Percentiles rank a stretch among this genome's conserved stretches.
Evolutionary conservation across 192 early-diverging fungal genomes (phyloP).

Genomic region (Rhizoclosmatium sp.): DNA sequence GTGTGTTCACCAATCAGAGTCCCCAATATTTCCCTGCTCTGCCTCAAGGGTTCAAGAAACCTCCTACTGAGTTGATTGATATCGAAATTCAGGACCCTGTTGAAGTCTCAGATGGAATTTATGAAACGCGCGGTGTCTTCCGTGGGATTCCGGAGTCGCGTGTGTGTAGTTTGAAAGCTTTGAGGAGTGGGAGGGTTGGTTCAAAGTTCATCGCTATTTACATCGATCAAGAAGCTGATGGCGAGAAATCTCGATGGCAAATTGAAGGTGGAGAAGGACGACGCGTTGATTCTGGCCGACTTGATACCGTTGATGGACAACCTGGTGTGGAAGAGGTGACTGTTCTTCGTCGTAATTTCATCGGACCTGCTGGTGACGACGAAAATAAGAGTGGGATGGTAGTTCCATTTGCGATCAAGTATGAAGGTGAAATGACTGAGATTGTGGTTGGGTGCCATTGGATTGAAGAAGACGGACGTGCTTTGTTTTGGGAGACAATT

Average conservation of each 20-base stretch:
- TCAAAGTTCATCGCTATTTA: neutral
- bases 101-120: no score
- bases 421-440: neutral
- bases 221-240: constrained; percentile 3
- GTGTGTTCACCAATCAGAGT: neutral
- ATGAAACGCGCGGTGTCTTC: neutral
- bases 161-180: constrained; percentile 3
- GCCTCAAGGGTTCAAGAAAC: neutral
- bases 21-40: neutral
- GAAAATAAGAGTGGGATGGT: constrained; percentile 11
- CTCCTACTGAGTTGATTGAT: no score
- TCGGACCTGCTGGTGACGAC: neutral
- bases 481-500: neutral
- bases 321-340: neutral
- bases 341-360: constrained; percentile 11
- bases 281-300: neutral
- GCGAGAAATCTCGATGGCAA: neutral
- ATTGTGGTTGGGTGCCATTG: constrained; percentile 20
- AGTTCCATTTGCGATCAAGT: constrained; percentile 17
- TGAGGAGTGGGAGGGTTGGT: no score
- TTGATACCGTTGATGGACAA: neutral
- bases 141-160: constrained; percentile 1
- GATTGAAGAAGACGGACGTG: neutral
- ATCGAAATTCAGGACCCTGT: no score
- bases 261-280: constrained; percentile 6